These are phyloP conservation scores for Parasitella parasitica DNA, from an alignment of 371 early-diverging fungal species.

Conservation along the genomic window DNA sequence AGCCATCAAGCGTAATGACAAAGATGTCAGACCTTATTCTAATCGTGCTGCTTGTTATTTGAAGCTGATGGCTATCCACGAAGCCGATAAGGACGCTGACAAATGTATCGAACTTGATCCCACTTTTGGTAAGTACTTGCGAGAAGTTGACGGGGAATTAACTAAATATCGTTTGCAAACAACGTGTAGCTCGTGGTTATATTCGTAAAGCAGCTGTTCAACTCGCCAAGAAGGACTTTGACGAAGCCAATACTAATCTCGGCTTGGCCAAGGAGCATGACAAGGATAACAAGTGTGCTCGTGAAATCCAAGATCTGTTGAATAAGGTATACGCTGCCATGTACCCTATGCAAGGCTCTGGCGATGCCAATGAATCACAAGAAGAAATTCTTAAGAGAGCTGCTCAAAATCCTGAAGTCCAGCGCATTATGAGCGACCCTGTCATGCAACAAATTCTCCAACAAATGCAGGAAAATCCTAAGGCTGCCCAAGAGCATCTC, in stretches of 20 bases:
- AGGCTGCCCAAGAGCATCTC: slow-evolving; percentile 85
- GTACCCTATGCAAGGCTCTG: slow-evolving; percentile 55
- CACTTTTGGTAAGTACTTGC: slow-evolving; percentile 62
- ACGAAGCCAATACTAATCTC: slow-evolving; percentile 82
- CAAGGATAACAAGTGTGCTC: slow-evolving; percentile 76
- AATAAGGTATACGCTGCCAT: slow-evolving; percentile 78
- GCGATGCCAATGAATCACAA: slow-evolving; percentile 53
- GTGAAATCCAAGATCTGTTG: slow-evolving; percentile 83
- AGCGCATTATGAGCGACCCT: slow-evolving; percentile 87
- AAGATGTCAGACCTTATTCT: slow-evolving; percentile 88
- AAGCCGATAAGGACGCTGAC: slow-evolving; percentile 95
- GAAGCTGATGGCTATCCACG: slow-evolving; percentile 92
- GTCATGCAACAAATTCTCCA: slow-evolving; percentile 95
- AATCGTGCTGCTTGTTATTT: slow-evolving; percentile 97
- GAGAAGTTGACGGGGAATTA: not conserved
- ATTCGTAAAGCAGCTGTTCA: slow-evolving; percentile 95
- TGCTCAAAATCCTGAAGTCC: slow-evolving; percentile 91
- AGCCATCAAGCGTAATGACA: slow-evolving; percentile 93
- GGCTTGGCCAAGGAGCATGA: slow-evolving; percentile 79
- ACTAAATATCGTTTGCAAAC: not conserved
- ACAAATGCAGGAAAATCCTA: slow-evolving; percentile 96
- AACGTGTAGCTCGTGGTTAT: slow-evolving; percentile 83
- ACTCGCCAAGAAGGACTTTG: slow-evolving; percentile 86
- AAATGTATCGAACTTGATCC: slow-evolving; percentile 86
- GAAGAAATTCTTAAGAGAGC: slow-evolving; percentile 87